Evolutionary conservation across 2,329 filamentous ascomycete species (phyloP), one percentile per base, ranked within the genome.

Genomic region (Aureobasidium sp.): DNA sequence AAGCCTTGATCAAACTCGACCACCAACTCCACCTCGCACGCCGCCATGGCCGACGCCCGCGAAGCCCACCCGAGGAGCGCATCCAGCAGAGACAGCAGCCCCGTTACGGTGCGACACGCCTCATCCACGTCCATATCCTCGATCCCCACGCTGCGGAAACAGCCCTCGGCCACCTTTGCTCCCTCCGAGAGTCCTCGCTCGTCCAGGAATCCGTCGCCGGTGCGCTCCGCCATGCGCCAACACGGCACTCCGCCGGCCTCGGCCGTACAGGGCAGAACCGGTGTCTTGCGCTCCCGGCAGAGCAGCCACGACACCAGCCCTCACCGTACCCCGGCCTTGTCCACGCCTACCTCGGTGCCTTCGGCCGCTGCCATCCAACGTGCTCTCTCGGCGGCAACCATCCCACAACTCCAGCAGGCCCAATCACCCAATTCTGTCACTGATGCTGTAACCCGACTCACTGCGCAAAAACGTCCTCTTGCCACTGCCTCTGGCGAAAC

Each of bases 301-400:
- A 78, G 76, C 69, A 79, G 77, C 66, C 69, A 73, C 66, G 75
- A 77, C 65, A 72, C 68, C 64, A 76, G 74, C 65, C 75, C 76
- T 24, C 74, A 68, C 66, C 70, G 76, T 59, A 73, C 70, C 15
- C 66, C 75, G 61, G 70, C 68, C 58, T 64, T 74, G 35, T 65
- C 73, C 11, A 70, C 65, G 50, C 65, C 71, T 24, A 69, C 70
- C 53, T 73, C 72, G 62, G 78, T 82, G 61, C 81, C 85, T 39
- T 85, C 85, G 56, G 81, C 85, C 29, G 81, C 85, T 27, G 79
- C 86, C 22, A 79, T 86, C 62, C 82, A 88, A 73, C 83, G 86
- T 71, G 83, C 85, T 63, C 78, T 93, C 53, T 88, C 89, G 17
- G 82, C 88, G 40, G 78, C 85, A 39, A 85, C 79, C 66, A 87